A percentile compares a stretch with the other conserved stretches of the same genome.
Conservation (phyloP, 768 basidiomycete genomes). For the Leccinum boreale region DNA sequence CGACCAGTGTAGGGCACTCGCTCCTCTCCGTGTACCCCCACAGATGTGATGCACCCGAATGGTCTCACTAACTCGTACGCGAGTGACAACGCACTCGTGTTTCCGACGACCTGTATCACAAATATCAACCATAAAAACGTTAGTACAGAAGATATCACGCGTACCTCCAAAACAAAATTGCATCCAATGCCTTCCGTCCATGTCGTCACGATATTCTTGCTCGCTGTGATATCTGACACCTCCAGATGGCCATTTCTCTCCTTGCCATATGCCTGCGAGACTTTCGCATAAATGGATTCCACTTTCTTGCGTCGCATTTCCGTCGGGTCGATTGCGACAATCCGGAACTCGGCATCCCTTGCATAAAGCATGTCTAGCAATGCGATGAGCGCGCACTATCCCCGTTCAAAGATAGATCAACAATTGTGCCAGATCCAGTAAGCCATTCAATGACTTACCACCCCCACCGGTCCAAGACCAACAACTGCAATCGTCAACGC, state of each 20-base stretch:
- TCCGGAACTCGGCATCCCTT: conserved; percentile 44
- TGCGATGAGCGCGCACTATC: conserved; percentile 57
- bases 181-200: conserved; percentile 62
- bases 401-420: not conserved
- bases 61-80: conserved; percentile 70
- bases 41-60: conserved; percentile 72
- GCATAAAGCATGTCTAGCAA: conserved; percentile 58
- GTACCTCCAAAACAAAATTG: conserved; percentile 65
- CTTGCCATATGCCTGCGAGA: conserved; percentile 39
- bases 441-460: conserved; percentile 36
- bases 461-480: conserved; percentile 77
- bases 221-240: conserved; percentile 49
- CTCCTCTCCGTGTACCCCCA: conserved; percentile 63
- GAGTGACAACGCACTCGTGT: conserved; percentile 57
- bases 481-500: conserved; percentile 61
- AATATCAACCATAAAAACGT: not conserved
- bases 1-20: conserved; percentile 53
- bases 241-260: conserved; percentile 41
- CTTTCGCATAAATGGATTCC: conserved; percentile 51
- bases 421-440: not conserved
- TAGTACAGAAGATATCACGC: conserved; percentile 1
- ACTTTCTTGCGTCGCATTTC: conserved; percentile 58
- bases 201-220: conserved; percentile 43
- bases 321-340: conserved; percentile 64
- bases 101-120: conserved; percentile 60